Conservation (phyloP, 345 rosid species). For the Salix arbutifolia region DNA sequence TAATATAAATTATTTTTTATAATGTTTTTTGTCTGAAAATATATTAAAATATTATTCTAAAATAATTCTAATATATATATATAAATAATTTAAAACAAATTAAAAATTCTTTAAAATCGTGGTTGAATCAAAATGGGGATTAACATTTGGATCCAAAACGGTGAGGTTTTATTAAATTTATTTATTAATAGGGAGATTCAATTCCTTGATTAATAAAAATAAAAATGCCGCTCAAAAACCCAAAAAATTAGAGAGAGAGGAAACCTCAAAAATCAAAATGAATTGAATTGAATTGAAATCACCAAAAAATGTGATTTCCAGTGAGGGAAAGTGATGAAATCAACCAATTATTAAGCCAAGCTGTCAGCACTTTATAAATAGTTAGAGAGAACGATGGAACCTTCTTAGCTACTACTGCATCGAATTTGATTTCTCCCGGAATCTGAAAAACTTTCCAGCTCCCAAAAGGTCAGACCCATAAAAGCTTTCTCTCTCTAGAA, state of each 20-base stretch:
- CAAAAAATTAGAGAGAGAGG: neutral
- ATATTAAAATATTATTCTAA: too few species aligned
- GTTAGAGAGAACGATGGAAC: constrained; percentile 3
- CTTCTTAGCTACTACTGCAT: constrained; percentile 2
- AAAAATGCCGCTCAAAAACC: constrained; percentile 8
- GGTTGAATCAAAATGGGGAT: too few species aligned
- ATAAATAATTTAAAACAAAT: too few species aligned
- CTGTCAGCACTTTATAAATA: neutral
- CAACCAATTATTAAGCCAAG: neutral
- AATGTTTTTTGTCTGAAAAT: too few species aligned
- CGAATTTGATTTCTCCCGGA: constrained; percentile 1
- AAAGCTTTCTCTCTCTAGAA: constrained; percentile 9
- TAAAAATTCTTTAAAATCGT: too few species aligned
- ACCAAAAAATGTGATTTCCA: neutral
- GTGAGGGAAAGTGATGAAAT: neutral
- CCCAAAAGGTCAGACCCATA: constrained; percentile 29
- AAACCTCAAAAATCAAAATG: neutral
- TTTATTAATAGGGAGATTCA: neutral
- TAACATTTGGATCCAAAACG: neutral
- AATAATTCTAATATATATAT: too few species aligned
- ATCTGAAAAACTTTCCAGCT: constrained; percentile 14
- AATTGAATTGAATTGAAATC: constrained; percentile 9
- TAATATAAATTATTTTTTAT: too few species aligned
- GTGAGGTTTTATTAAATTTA: neutral
- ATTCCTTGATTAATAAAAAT: neutral